Evolutionary conservation across 768 basidiomycete species (phyloP).

Genomic region (Boletus tomentosulus): DNA sequence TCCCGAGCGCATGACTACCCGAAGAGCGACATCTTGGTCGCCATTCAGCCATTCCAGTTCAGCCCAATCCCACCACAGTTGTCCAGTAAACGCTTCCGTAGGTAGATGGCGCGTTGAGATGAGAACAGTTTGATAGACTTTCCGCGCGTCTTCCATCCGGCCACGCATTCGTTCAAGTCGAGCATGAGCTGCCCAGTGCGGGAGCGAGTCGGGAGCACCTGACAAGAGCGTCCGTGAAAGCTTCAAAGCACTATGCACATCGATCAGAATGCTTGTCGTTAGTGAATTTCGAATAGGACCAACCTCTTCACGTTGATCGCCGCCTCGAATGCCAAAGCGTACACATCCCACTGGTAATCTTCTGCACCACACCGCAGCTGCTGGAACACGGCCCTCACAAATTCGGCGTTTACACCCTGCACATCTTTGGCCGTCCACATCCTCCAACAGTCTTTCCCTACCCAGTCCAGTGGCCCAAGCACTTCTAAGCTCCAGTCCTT

Average conservation of each 20-base stretch:
- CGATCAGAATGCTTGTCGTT: constrained; percentile 8
- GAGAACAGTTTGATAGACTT: constrained; percentile 70
- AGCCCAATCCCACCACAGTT: constrained; percentile 80
- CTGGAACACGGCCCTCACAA: constrained; percentile 56
- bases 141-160: constrained; percentile 64
- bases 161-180: constrained; percentile 66
- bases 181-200: constrained; percentile 74
- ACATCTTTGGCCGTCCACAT: constrained; percentile 51
- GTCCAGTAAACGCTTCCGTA: constrained; percentile 35
- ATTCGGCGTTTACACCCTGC: constrained; percentile 42
- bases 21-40: constrained; percentile 44
- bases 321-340: constrained; percentile 66
- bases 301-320: constrained; percentile 54
- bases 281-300: constrained; percentile 23
- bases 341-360: constrained; percentile 61
- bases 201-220: constrained; percentile 48
- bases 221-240: constrained; percentile 64
- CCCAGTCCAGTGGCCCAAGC: constrained; percentile 51
- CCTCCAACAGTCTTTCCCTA: constrained; percentile 30
- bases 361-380: constrained; percentile 47
- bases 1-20: constrained; percentile 51
- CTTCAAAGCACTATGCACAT: constrained; percentile 54
- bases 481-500: constrained; percentile 59
- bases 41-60: constrained; percentile 77
- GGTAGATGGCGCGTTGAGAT: constrained; percentile 39